Evolutionary conservation across 768 basidiomycete genomes (phyloP).

Genomic region (Podaxis pistillaris): DNA sequence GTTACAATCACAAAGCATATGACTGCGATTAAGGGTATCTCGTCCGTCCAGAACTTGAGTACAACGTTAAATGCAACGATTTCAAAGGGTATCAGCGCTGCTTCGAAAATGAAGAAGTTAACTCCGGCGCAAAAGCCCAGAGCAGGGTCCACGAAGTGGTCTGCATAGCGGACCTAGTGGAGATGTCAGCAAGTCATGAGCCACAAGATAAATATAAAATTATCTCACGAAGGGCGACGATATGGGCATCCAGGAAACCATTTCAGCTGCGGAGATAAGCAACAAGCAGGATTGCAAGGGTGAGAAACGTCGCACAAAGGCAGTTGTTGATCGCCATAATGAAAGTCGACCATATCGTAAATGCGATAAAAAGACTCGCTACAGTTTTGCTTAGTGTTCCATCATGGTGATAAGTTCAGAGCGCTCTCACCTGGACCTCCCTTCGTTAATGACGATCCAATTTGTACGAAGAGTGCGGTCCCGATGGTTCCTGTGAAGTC

Average conservation of each 20-base stretch:
- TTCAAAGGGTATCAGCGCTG: slow-evolving; percentile 45
- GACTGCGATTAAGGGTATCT: slow-evolving; percentile 44
- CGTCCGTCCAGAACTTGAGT: slow-evolving; percentile 52
- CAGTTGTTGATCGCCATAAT: slow-evolving; percentile 50
- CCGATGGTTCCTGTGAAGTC: slow-evolving; percentile 58
- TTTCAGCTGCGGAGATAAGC: slow-evolving; percentile 56
- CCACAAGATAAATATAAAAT: not conserved
- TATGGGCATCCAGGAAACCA: slow-evolving; percentile 81
- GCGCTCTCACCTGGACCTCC: slow-evolving; percentile 58
- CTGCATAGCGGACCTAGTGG: slow-evolving; percentile 53
- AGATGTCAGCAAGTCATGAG: not conserved
- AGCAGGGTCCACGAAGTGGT: slow-evolving; percentile 56
- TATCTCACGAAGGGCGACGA: slow-evolving; percentile 66
- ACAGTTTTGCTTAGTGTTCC: not conserved
- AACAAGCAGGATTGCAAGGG: not conserved
- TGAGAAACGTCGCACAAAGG: slow-evolving; percentile 27
- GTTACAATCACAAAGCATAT: slow-evolving; percentile 40
- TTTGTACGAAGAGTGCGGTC: slow-evolving; percentile 73
- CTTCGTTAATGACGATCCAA: slow-evolving; percentile 54
- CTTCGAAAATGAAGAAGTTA: slow-evolving; percentile 58
- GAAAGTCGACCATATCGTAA: slow-evolving; percentile 47
- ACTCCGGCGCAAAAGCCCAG: slow-evolving; percentile 53
- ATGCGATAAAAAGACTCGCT: slow-evolving; percentile 51
- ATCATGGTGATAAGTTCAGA: slow-evolving; percentile 26
- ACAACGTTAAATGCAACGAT: slow-evolving; percentile 55